phyloP scores from a whole-genome alignment of 306 rosid genomes.

The Prosopis cineraria region DNA sequence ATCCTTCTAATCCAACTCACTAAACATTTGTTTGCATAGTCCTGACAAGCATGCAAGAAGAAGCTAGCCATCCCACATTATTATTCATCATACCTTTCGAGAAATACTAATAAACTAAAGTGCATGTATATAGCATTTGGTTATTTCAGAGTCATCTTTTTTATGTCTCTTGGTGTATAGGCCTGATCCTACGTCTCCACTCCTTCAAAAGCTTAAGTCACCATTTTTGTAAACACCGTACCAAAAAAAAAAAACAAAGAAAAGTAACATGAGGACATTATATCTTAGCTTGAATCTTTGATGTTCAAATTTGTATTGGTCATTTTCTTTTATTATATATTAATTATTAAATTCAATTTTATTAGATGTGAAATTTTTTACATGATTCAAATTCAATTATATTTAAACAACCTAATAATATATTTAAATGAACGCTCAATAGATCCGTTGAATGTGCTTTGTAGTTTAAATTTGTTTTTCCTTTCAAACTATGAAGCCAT shows the following conservation, averaged over 20 bases:
- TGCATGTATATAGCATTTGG: neutral
- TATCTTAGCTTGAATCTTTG: no score
- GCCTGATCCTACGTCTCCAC: constrained; percentile 1
- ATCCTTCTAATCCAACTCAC: constrained; percentile 30
- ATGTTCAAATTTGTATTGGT: no score
- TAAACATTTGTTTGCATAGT: constrained; percentile 13
- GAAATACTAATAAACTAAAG: neutral
- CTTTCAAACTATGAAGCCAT: neutral
- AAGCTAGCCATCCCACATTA: constrained; percentile 13
- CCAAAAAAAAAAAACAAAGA: no score
- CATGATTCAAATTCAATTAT: no score
- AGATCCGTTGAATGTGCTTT: neutral
- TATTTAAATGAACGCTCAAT: neutral
- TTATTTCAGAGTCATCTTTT: constrained; percentile 9
- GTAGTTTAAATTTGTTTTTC: neutral
- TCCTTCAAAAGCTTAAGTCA: neutral
- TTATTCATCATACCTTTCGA: constrained; percentile 3
- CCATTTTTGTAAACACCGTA: no score
- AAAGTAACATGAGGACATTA: no score
- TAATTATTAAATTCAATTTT: no score
- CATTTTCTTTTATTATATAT: no score
- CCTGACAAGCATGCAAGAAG: constrained; percentile 23
- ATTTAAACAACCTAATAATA: no score
- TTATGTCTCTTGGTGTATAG: neutral
- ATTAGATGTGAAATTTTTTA: no score